A percentile compares a stretch with the other conserved stretches of the same genome.
Conservation (phyloP, 129 eudicot genomes). For the Escallonia rubra region DNA sequence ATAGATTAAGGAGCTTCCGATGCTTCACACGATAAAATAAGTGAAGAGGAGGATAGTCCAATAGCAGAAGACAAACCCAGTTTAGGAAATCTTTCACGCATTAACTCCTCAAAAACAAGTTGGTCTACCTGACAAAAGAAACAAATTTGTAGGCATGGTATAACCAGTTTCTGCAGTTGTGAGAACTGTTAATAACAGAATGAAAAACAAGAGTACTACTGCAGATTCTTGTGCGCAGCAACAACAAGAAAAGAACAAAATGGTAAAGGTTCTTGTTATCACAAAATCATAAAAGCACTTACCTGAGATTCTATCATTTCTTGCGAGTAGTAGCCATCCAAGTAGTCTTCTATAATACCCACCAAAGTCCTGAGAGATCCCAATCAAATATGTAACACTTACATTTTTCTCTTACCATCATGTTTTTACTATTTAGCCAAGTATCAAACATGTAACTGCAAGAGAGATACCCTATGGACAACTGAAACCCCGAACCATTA, state of each 20-base stretch:
- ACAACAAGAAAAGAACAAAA: background rate
- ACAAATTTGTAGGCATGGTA: too few species aligned
- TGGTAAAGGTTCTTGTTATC: background rate
- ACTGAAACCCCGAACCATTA: too few species aligned
- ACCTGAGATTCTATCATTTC: slow-evolving; percentile 98
- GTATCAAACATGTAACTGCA: too few species aligned
- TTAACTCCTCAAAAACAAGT: slow-evolving; percentile 94
- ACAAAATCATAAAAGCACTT: slow-evolving; percentile 2
- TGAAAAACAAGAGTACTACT: background rate
- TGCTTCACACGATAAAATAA: slow-evolving; percentile 2
- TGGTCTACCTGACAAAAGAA: slow-evolving; percentile 74
- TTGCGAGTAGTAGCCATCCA: slow-evolving; percentile 80
- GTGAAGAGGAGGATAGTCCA: background rate
- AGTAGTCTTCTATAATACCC: slow-evolving; percentile 88
- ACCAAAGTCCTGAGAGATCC: slow-evolving; percentile 76
- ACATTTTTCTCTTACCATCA: background rate
- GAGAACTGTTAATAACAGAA: too few species aligned
- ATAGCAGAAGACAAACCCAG: slow-evolving; percentile 48
- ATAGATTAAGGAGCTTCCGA: slow-evolving; percentile 10
- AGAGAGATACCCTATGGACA: too few species aligned
- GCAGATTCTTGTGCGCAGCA: background rate
- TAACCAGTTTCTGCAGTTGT: too few species aligned
- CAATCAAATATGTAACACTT: slow-evolving; percentile 11
- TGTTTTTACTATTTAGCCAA: too few species aligned
- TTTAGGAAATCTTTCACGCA: slow-evolving; percentile 93